Evolutionary conservation across 106 monocot species (phyloP), one percentile per base, ranked within the genome.

Genomic region (Platanthera guangdongensis): DNA sequence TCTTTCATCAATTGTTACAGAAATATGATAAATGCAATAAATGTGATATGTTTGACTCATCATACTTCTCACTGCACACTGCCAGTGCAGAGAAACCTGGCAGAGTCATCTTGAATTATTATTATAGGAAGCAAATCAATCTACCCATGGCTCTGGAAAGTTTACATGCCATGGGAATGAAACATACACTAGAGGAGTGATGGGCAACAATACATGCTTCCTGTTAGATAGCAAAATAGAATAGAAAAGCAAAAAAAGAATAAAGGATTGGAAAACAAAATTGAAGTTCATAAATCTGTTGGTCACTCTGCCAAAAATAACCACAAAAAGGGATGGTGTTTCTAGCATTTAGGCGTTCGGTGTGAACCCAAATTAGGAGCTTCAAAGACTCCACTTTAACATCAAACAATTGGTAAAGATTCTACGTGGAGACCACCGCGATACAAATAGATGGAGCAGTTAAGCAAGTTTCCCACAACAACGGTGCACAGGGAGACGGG

Each of bases 81-180:
- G 39, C 64, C 87, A 87, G 87, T 84, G 57, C 84, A 84, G 81
- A 87, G 84, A 87, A 81, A 84, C 84, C 87, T 87, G 81, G 78
- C 74, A 83, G 83, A 48, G 80, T 72, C 84, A 81, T 76, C 51
- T 51, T 74, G 11, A 55, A n/a, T n/a, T n/a, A 70, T 87, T 49
- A 81, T 28, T 87, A 7, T 81, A 81, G 90, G 90, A 88, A 90
- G 90, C 86, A 74, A 71, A 73, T 69, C 63, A 32, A 69, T 77
- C 90, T 89, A 74, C 83, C 81, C 71, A 80, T 71, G 86, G 87
- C 89, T 78, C 75, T 79, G 76, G 63, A 75, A 57, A 59, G 52
- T 54, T 87, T 25, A 79, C 77, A 84, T 83, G 81, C 91, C 88
- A 78, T 71, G 83, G 81, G 74, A 89, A 81, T 82, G 79, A 84